phyloP scores from a whole-genome alignment of 2,329 filamentous ascomycete genomes.

The Alternaria alternata region DNA sequence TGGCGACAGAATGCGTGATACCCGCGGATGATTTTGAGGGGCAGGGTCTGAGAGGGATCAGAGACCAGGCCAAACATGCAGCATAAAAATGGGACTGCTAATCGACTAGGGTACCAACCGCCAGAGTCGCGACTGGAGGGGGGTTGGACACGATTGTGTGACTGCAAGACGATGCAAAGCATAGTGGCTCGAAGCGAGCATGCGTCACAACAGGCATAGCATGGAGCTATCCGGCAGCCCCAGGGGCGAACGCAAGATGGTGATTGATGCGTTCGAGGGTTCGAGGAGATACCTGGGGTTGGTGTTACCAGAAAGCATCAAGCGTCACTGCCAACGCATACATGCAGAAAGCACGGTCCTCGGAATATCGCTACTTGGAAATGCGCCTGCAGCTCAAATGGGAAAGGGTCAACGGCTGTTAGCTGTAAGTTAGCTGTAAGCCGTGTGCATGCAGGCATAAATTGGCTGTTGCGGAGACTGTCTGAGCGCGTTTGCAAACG shows the following conservation, averaged over 20 bases:
- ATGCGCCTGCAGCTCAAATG: slow-evolving; percentile 44
- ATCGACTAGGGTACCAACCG: slow-evolving; percentile 38
- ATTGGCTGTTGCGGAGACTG: slow-evolving; percentile 42
- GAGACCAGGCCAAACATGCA: slow-evolving; percentile 34
- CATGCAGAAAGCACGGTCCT: slow-evolving; percentile 51
- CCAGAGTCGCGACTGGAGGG: slow-evolving; percentile 50
- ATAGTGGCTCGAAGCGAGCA: slow-evolving; percentile 44
- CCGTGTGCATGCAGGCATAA: slow-evolving; percentile 43
- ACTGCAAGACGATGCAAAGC: slow-evolving; percentile 42
- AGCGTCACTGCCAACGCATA: slow-evolving; percentile 31
- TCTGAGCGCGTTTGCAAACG: slow-evolving; percentile 34
- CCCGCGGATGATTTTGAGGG: slow-evolving; percentile 19
- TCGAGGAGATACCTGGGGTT: slow-evolving; percentile 44
- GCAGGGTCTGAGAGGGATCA: slow-evolving; percentile 36
- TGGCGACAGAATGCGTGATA: slow-evolving; percentile 40
- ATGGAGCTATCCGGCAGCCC: slow-evolving; percentile 40
- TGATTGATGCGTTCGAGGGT: slow-evolving; percentile 50
- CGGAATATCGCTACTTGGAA: slow-evolving; percentile 37
- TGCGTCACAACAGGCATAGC: slow-evolving; percentile 45
- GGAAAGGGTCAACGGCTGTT: slow-evolving; percentile 50
- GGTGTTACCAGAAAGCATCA: slow-evolving; percentile 45
- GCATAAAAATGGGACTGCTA: slow-evolving; percentile 38
- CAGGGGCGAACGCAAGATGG: slow-evolving; percentile 30
- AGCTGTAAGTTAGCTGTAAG: slow-evolving; percentile 44
- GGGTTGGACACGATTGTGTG: slow-evolving; percentile 48